These are phyloP conservation scores for Triangularia verruculosa DNA, from an alignment of 2,329 filamentous ascomycete species.

Conservation along the genomic window DNA sequence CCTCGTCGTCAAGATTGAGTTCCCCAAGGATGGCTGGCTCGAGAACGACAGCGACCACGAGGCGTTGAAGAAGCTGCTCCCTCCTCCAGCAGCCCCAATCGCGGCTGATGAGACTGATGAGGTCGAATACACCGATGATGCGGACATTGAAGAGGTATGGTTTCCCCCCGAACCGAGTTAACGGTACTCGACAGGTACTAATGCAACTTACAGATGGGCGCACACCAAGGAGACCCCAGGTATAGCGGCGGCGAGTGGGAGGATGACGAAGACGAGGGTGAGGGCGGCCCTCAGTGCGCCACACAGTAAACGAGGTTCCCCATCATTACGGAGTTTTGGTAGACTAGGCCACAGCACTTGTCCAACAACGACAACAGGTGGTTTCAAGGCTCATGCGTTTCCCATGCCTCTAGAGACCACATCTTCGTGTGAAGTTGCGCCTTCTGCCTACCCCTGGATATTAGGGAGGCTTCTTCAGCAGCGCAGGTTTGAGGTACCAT, in stretches of 20 bases:
- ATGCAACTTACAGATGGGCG: conserved; percentile 58
- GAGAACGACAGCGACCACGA: conserved; percentile 67
- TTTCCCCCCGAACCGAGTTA: background rate
- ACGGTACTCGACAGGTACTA: background rate
- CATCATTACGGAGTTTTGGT: background rate
- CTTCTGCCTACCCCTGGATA: background rate
- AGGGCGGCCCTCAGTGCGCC: conserved; percentile 65
- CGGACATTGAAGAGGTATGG: conserved; percentile 73
- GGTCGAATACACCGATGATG: conserved; percentile 80
- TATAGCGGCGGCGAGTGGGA: conserved; percentile 67
- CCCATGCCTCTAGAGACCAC: background rate
- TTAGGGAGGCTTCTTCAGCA: background rate
- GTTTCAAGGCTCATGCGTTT: background rate
- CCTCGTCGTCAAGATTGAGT: conserved; percentile 78
- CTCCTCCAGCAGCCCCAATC: conserved; percentile 59
- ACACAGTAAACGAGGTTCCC: conserved; percentile 57
- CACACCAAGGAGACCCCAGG: conserved; percentile 65
- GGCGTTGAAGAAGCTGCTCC: conserved; percentile 71
- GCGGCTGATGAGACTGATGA: conserved; percentile 77
- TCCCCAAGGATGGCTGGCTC: conserved; percentile 85
- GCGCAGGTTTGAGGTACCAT: background rate
- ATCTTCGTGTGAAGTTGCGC: background rate
- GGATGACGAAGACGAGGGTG: conserved; percentile 65
- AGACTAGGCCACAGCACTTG: background rate
- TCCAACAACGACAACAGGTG: background rate